Conservation (phyloP, 2,329 filamentous ascomycete genomes). For the Neofusicoccum laricinum region DNA sequence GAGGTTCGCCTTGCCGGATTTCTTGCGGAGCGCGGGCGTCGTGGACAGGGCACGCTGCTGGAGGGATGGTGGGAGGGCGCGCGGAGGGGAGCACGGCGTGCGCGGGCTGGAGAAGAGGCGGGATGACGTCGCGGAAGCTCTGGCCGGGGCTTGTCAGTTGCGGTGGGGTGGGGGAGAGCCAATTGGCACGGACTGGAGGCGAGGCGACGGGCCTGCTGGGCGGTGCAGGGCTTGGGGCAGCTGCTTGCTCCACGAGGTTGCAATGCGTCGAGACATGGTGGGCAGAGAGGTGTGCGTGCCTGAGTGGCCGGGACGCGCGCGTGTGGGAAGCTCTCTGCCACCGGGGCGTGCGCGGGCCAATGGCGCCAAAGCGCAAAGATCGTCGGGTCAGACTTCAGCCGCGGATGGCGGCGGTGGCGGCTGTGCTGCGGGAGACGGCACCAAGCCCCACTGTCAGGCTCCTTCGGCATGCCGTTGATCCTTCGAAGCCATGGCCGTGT, state of each 20-base stretch:
- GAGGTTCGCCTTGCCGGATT: slow-evolving; percentile 52
- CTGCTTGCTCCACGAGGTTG: slow-evolving; percentile 10
- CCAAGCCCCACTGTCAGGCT: background rate
- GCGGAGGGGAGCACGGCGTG: background rate
- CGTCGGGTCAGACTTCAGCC: background rate
- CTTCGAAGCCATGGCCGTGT: background rate
- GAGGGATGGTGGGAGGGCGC: background rate
- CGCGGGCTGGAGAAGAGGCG: background rate
- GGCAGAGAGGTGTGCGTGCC: background rate
- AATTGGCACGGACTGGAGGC: slow-evolving; percentile 3
- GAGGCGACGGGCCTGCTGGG: background rate
- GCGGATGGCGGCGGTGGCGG: background rate
- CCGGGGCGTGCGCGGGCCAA: background rate
- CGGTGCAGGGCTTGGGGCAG: background rate
- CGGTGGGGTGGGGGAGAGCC: background rate
- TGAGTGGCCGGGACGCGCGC: background rate
- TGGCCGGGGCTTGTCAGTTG: background rate
- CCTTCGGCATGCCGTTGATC: background rate
- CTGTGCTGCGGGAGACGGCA: background rate
- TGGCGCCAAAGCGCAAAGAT: background rate
- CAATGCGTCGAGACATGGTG: slow-evolving; percentile 13
- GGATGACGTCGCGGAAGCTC: slow-evolving; percentile 2
- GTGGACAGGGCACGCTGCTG: slow-evolving; percentile 38
- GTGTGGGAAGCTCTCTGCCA: background rate
- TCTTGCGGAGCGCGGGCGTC: slow-evolving; percentile 46